Base-by-base conservation (phyloP, 768 basidiomycete species). In the Gelatoporia subvermispora region DNA sequence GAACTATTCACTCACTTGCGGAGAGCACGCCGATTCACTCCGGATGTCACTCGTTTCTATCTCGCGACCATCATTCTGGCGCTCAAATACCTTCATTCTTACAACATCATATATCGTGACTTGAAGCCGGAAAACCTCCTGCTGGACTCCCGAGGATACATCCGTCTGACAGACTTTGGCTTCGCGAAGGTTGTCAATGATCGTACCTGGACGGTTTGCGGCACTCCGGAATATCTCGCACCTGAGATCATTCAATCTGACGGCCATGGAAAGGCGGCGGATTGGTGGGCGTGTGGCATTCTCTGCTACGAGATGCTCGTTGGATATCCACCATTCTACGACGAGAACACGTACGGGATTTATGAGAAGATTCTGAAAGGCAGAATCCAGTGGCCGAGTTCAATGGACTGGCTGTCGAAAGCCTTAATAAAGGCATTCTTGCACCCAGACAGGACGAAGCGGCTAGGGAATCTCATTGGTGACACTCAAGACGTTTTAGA, bases 201-300 rank as follows among this genome's bases (percentile, higher is more conserved):
- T 65, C 88, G 94, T 65, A 98, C 96, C 5, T 98, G 90, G 84
- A 99, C 96, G 7, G 76, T 99, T 25, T 99, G 96, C 60, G 92
- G 92, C 31, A 95, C 92, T 9, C 92, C 93, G 17, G 92, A 94
- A 68, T 98, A 99, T 64, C 83, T 99, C 34, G 95, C 96, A 2
- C 96, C 96, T 17, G 96, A 99, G 69, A 96, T 99, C 49, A 96
- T 99, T 49, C 87, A 95, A 61, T 93, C 91, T 5, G 93, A 95
- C 53, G 96, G 96, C 10, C 96, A 99, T 67, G 93, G 93, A 10
- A 95, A 96, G 66, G 93, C 94, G 8, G 94, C 93, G 5, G 95
- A 99, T 64, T 99, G 93, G 93, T 99, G 96, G 96, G 95, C 96
- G 8, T 87, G 93, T 60, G 96, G 96, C 17, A 89, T 98, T 40